These are phyloP conservation scores for Fomitopsis betulina DNA, from an alignment of 1,284 basidiomycete species.

Conservation along the genomic window DNA sequence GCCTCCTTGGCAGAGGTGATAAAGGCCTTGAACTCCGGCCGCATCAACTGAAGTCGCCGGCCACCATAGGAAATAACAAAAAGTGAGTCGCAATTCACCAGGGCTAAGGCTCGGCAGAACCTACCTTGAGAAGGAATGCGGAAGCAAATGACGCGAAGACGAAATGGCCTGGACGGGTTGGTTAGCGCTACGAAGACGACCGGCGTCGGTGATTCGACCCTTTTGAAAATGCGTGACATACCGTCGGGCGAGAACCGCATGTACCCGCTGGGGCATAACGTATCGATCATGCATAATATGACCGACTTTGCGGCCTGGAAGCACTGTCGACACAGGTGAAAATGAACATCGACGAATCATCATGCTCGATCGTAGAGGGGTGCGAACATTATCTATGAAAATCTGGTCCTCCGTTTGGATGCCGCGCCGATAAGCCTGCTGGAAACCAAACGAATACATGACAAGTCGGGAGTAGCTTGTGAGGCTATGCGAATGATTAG, in stretches of 20 bases:
- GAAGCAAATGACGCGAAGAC: slow-evolving; percentile 83
- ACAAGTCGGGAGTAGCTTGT: slow-evolving; percentile 77
- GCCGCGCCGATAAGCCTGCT: slow-evolving; percentile 72
- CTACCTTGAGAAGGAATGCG: slow-evolving; percentile 76
- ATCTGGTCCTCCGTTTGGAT: slow-evolving; percentile 57
- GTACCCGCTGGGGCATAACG: slow-evolving; percentile 67
- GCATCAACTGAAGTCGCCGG: slow-evolving; percentile 47
- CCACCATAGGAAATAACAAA: not conserved
- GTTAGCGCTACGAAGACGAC: not conserved
- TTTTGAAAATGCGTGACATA: slow-evolving; percentile 20
- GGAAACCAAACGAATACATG: slow-evolving; percentile 83
- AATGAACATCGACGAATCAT: slow-evolving; percentile 1
- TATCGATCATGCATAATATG: slow-evolving; percentile 60
- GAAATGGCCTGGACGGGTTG: slow-evolving; percentile 57
- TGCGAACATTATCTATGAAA: slow-evolving; percentile 63
- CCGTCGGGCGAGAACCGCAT: slow-evolving; percentile 83
- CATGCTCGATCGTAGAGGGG: not conserved
- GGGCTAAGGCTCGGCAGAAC: not conserved
- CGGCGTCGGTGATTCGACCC: not conserved
- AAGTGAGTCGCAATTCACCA: not conserved
- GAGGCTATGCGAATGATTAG: slow-evolving; percentile 39
- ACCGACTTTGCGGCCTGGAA: slow-evolving; percentile 67
- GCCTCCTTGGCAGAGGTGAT: slow-evolving; percentile 57
- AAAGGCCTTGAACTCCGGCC: slow-evolving; percentile 64
- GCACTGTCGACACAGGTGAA: slow-evolving; percentile 40